phyloP scores from a whole-genome alignment of 2,329 filamentous ascomycete species.

The Capronia coronata region DNA sequence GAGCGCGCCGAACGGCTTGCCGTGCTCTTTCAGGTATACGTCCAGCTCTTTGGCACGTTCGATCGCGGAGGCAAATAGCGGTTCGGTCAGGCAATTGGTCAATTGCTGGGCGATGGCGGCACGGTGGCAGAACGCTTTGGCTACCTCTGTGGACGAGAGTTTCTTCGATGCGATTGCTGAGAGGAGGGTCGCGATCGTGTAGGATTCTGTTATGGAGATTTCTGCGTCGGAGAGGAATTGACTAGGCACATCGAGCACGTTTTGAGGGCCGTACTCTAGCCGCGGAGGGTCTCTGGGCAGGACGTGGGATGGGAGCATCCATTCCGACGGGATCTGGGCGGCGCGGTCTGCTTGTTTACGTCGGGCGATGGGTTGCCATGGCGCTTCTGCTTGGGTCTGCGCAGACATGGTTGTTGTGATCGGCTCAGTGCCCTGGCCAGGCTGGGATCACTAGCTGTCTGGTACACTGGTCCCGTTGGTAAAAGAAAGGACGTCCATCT shows the following conservation, averaged over 20 bases:
- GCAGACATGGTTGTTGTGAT: constrained; percentile 11
- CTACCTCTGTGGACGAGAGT: constrained; percentile 42
- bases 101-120: constrained; percentile 32
- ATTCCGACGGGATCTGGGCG: constrained; percentile 37
- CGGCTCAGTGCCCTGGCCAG: no score
- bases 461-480: no score
- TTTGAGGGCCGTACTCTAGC: constrained; percentile 19
- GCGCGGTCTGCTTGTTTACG: constrained; percentile 37
- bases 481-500: no score
- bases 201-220: constrained; percentile 50
- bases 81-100: constrained; percentile 36
- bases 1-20: constrained; percentile 34
- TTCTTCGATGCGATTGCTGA: constrained; percentile 32
- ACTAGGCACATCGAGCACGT: constrained; percentile 47
- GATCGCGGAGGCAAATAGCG: constrained; percentile 35
- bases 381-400: constrained; percentile 10
- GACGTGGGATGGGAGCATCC: constrained; percentile 33
- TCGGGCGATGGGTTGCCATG: constrained; percentile 32
- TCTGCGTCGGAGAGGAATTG: constrained; percentile 49
- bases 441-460: no score
- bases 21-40: constrained; percentile 30
- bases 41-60: constrained; percentile 36
- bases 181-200: constrained; percentile 40
- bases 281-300: constrained; percentile 26
- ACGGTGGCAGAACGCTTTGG: constrained; percentile 49